phyloP scores from a whole-genome alignment of 768 basidiomycete genomes.

The Cystobasidium ongulense region DNA sequence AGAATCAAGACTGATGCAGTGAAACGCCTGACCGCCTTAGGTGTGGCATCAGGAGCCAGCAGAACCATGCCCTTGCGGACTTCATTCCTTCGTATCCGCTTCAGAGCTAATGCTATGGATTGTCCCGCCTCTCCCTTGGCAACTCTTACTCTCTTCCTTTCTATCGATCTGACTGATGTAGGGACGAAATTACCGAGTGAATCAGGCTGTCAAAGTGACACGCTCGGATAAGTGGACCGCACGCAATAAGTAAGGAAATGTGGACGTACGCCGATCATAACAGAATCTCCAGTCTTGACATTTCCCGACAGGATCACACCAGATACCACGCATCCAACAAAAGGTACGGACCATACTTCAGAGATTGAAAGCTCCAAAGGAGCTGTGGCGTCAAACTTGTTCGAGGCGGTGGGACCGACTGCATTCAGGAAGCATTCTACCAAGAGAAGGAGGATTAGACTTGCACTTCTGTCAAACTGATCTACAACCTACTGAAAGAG shows the following conservation, averaged over 20 bases:
- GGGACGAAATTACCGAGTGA: slow-evolving; percentile 77
- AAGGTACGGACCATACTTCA: slow-evolving; percentile 47
- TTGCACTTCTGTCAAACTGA: background rate
- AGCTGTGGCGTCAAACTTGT: slow-evolving; percentile 32
- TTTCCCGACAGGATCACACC: slow-evolving; percentile 44
- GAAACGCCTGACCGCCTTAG: slow-evolving; percentile 66
- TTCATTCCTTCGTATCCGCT: slow-evolving; percentile 64
- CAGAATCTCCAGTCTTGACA: slow-evolving; percentile 32
- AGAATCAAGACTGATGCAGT: slow-evolving; percentile 89
- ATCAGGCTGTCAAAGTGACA: slow-evolving; percentile 55
- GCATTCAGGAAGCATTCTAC: slow-evolving; percentile 30
- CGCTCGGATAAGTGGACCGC: slow-evolving; percentile 50
- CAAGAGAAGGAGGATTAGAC: background rate
- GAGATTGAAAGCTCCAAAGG: slow-evolving; percentile 47
- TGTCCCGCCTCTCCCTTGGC: slow-evolving; percentile 85
- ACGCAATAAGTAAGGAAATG: slow-evolving; percentile 57
- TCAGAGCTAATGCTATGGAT: slow-evolving; percentile 84
- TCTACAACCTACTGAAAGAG: slow-evolving; percentile 10
- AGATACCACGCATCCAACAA: slow-evolving; percentile 36
- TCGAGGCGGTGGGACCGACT: slow-evolving; percentile 5
- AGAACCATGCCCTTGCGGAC: slow-evolving; percentile 36
- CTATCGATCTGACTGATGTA: slow-evolving; percentile 79
- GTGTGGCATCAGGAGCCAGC: slow-evolving; percentile 14
- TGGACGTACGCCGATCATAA: slow-evolving; percentile 59
- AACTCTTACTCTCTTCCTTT: slow-evolving; percentile 83